These are phyloP conservation scores for Metschnikowia corniflorae DNA, from an alignment of 805 yeast genomes.

Conservation along the genomic window DNA sequence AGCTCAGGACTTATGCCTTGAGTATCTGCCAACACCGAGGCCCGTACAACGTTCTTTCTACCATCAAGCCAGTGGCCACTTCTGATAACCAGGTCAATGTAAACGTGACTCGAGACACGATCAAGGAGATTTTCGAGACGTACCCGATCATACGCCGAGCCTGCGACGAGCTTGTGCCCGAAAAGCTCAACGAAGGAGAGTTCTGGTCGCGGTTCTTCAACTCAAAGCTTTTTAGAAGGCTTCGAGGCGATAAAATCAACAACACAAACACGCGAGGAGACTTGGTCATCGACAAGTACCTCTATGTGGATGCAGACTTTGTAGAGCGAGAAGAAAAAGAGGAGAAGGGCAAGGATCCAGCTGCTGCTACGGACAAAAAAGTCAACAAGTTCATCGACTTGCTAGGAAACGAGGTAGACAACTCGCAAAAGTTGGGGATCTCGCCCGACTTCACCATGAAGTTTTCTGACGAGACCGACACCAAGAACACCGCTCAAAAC, in stretches of 20 bases:
- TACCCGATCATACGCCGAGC: slow-evolving; percentile 91
- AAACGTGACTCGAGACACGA: slow-evolving; percentile 85
- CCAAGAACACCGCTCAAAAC: slow-evolving; percentile 1
- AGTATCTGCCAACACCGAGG: slow-evolving; percentile 83
- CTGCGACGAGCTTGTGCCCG: slow-evolving; percentile 84
- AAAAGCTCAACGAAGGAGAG: slow-evolving; percentile 76
- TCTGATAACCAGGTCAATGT: slow-evolving; percentile 92
- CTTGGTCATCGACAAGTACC: slow-evolving; percentile 76
- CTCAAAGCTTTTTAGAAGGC: slow-evolving; percentile 79
- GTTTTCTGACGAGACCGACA: slow-evolving; percentile 39
- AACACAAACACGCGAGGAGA: slow-evolving; percentile 78
- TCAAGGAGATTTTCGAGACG: slow-evolving; percentile 83
- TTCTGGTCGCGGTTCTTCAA: slow-evolving; percentile 96
- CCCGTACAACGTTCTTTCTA: slow-evolving; percentile 88
- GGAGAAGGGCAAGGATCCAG: slow-evolving; percentile 31
- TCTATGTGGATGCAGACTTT: slow-evolving; percentile 62
- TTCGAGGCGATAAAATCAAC: slow-evolving; percentile 80
- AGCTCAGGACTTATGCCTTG: slow-evolving; percentile 81
- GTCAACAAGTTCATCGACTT: slow-evolving; percentile 75
- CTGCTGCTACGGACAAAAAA: slow-evolving; percentile 36
- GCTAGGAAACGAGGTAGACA: slow-evolving; percentile 77
- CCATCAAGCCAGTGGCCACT: slow-evolving; percentile 91
- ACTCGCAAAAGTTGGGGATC: slow-evolving; percentile 71
- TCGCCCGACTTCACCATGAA: slow-evolving; percentile 88
- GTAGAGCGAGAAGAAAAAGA: slow-evolving; percentile 37